phyloP scores from a whole-genome alignment of 495 filamentous ascomycete genomes.

The Penicillium malachiteum region DNA sequence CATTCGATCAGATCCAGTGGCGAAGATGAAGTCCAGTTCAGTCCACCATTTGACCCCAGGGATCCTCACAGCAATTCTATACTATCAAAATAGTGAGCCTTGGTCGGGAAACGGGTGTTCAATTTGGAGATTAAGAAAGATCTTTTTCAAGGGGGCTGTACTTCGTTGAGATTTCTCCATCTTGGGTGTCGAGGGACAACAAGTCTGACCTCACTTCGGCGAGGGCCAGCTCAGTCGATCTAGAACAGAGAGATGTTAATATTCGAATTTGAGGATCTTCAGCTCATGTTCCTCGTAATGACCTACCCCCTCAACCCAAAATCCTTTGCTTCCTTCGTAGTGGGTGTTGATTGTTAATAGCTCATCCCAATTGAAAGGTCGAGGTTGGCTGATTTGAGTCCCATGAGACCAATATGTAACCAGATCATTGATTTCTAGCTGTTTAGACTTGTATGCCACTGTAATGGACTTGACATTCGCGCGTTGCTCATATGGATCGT shows the following conservation, averaged over 20 bases:
- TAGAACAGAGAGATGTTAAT: too few relatives aligned
- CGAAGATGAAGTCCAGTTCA: not conserved
- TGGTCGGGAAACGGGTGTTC: too few relatives aligned
- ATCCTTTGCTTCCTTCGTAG: not conserved
- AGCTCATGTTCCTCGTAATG: not conserved
- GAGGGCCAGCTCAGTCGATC: too few relatives aligned
- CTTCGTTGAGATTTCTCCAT: too few relatives aligned
- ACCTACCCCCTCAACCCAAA: conserved; percentile 14
- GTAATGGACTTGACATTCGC: not conserved
- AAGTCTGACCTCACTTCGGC: too few relatives aligned
- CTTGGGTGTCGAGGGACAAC: too few relatives aligned
- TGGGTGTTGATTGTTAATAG: not conserved
- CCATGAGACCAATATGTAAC: conserved; percentile 11
- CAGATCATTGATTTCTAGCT: conserved; percentile 3
- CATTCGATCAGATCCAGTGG: not conserved
- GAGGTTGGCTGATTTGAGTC: not conserved
- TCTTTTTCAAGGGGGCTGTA: too few relatives aligned
- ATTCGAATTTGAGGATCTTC: too few relatives aligned
- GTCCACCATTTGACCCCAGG: not conserved
- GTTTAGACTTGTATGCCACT: not conserved
- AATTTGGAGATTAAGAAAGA: too few relatives aligned
- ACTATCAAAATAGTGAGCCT: not conserved
- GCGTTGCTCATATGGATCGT: not conserved
- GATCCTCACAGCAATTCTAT: not conserved
- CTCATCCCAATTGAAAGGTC: conserved; percentile 4